These are phyloP conservation scores for Bruguiera parviflora DNA, from an alignment of 345 rosid species.

Conservation along the genomic window DNA sequence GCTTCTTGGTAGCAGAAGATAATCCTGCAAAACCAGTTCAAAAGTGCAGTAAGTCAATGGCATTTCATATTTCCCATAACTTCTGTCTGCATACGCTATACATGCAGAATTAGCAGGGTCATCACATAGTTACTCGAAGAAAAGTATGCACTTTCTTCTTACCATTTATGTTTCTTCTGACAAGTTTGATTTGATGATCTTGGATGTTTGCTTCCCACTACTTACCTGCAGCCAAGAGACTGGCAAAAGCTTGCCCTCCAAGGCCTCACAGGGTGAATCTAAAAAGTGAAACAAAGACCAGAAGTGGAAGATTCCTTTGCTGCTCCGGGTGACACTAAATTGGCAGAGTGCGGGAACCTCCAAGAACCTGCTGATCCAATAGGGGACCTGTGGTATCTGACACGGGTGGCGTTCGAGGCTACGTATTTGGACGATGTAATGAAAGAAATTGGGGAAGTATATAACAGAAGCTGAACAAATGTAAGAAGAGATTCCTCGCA, in stretches of 20 bases:
- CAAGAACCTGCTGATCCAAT: too few species aligned
- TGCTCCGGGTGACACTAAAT: conserved; percentile 39
- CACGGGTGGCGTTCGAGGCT: too few species aligned
- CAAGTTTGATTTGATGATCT: neutral
- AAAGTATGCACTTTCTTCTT: neutral
- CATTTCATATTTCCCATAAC: neutral
- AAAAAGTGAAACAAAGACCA: conserved; percentile 27
- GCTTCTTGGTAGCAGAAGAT: neutral
- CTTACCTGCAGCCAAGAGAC: conserved; percentile 45
- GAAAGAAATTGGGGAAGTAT: too few species aligned
- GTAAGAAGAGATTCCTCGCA: too few species aligned
- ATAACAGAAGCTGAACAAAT: too few species aligned
- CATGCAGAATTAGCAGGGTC: neutral
- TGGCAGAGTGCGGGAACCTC: neutral
- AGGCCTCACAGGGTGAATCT: conserved; percentile 44
- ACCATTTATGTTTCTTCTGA: neutral
- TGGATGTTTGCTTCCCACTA: neutral
- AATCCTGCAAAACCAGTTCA: neutral
- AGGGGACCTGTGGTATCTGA: too few species aligned
- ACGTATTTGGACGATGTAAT: too few species aligned
- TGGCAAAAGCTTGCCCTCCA: conserved; percentile 40
- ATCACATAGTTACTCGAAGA: neutral
- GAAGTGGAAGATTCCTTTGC: conserved; percentile 36
- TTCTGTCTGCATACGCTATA: neutral
- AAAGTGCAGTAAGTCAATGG: neutral